Conservation (phyloP, 1,284 basidiomycete genomes). For the Ustilago nuda region DNA sequence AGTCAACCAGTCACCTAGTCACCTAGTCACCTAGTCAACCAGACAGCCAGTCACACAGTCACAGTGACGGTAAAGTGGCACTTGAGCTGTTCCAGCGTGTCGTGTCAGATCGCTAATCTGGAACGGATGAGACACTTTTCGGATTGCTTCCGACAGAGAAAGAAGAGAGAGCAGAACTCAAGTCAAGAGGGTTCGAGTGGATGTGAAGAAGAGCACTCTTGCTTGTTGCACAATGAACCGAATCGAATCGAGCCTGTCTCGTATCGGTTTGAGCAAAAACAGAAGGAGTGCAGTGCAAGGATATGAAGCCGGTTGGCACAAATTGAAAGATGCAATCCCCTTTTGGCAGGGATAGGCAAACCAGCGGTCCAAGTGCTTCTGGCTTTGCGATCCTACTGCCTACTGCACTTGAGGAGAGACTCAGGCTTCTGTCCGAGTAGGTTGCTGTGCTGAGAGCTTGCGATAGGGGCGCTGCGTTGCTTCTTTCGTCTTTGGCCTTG, state of each 20-base stretch:
- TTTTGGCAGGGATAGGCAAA: neutral
- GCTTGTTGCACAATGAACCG: neutral
- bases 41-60: neutral
- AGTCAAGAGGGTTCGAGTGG: neutral
- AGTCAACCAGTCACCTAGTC: no score
- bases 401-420: neutral
- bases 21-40: neutral
- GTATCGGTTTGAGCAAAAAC: neutral
- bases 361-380: neutral
- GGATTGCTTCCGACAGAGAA: neutral
- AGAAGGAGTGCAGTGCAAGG: neutral
- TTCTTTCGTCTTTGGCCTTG: no score
- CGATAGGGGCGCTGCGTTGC: no score
- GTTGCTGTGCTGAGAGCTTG: no score
- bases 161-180: neutral
- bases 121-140: neutral
- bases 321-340: neutral
- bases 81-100: neutral
- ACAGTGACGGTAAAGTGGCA: neutral
- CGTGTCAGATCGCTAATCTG: neutral
- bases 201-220: neutral
- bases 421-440: neutral
- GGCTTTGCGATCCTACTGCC: neutral
- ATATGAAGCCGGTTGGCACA: neutral
- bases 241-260: neutral